Base-by-base conservation (phyloP, 2,329 filamentous ascomycete genomes). In the Endoconidiophora laricicola region DNA sequence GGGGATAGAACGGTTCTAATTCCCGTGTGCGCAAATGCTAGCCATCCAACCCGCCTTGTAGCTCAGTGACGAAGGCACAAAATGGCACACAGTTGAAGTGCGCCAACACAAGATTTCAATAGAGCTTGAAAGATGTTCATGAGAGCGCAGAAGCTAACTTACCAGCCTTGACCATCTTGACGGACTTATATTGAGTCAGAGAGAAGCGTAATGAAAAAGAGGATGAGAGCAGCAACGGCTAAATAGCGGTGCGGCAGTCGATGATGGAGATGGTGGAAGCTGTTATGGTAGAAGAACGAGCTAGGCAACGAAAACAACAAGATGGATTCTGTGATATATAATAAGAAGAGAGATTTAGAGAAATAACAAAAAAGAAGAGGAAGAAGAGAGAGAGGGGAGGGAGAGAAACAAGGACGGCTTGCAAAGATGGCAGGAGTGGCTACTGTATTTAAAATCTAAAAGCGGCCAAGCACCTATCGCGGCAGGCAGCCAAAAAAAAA, bases 151-250 rank as follows among this genome's bases (percentile, higher is more conserved):
- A 38, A 20, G 49, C 7, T 23, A 20, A 41, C 69, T 58, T 70
- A 78, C 74, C 74, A 65, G 74, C 74, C 67, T 78, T 78, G 59
- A 78, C 74, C 74, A 78, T 78, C 60, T 59, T 54, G 57, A 54
- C 59, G 54, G 56, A 55, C 46, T 45, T 36, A n/a, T 53, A 48
- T 52, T 50, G 46, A 46, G 37, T 44, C n/a, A 23, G 20, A 26
- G 48, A 18, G 40, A 48, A 48, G 37, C 29, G 43, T 48, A 38
- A 18, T 52, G 36, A 43, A 23, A 39, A 24, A 40, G 16, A 52
- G 42, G 50, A 44, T 49, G 22, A 29, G 23, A 20, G 48, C 16
- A 42, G 38, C 4, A 33, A n/a, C n/a, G 14, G 20, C 33, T 16
- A 22, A 37, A 20, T 16, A 16, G 29, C 10, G n/a, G 14, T n/a